phyloP scores from a whole-genome alignment of 208 protist species.

The Vickermania ingenoplastis region DNA sequence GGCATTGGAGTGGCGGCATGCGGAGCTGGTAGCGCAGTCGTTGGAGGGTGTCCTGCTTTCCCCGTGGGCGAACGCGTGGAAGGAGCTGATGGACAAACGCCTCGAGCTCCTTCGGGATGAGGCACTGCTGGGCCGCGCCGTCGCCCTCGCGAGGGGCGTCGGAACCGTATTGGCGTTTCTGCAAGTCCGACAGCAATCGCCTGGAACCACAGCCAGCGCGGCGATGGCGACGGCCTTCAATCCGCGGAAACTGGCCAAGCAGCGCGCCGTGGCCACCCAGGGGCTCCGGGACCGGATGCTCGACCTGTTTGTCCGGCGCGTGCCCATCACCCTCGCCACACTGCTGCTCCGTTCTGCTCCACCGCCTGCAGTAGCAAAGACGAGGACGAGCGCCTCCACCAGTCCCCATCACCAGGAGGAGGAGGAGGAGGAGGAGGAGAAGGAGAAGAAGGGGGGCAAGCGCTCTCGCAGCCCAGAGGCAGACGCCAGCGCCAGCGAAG shows the following conservation, averaged over 20 bases:
- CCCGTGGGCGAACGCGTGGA: constrained; percentile 47
- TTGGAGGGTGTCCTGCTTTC: constrained; percentile 38
- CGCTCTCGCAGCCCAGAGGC: not conserved
- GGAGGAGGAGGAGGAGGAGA: not conserved
- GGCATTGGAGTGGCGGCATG: constrained; percentile 14
- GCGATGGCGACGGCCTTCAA: not conserved
- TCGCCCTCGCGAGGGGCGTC: constrained; percentile 35
- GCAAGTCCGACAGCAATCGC: constrained; percentile 20
- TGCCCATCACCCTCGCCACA: constrained; percentile 61
- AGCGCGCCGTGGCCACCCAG: not conserved
- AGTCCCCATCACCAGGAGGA: not conserved
- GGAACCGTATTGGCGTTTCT: constrained; percentile 32
- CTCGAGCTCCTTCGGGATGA: constrained; percentile 39
- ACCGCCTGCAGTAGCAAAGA: not conserved
- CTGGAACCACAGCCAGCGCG: constrained; percentile 1
- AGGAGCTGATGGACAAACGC: constrained; percentile 67
- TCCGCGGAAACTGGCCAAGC: not conserved
- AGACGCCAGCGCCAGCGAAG: not conserved
- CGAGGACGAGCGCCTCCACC: not conserved
- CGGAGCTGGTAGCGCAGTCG: constrained; percentile 23
- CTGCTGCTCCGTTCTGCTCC: constrained; percentile 11
- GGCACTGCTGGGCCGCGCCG: constrained; percentile 31
- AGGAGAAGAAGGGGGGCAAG: too few species aligned
- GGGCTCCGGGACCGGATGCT: not conserved
- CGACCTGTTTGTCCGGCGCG: constrained; percentile 25